Evolutionary conservation across 768 basidiomycete genomes (phyloP), one percentile per base, ranked within the genome.

Genomic region (Harrya chromipes): DNA sequence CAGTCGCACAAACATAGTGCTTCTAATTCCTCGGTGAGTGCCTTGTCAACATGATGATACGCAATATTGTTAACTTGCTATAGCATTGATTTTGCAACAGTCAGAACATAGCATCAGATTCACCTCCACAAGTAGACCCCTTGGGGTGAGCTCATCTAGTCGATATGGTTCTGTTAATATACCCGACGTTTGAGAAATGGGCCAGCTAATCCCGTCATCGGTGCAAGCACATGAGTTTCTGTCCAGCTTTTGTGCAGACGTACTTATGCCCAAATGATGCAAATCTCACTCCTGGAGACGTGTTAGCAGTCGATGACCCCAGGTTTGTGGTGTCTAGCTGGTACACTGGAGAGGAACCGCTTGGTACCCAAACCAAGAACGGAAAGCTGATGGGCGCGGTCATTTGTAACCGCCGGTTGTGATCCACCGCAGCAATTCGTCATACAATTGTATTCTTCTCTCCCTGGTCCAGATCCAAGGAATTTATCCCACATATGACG

Each of bases 351-450:
- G 42, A 73, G 75, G 72, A 80, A 76, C 78, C 72, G 72, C 61
- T 56, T 60, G 55, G 49, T 51, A 53, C 52, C 58, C 59, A 60
- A 55, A 74, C 69, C 74, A 74, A 81, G 79, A 81, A 81, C 79
- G 79, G 79, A 80, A 77, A 80, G 74, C 79, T 81, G 79, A 81
- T 66, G 69, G 66, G 64, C 49, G 51, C 16, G 20, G 14, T 17
- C 33, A 4, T 33, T 16, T 33, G 33, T 16, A 33, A 33, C 33
- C 33, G 16, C 33, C 33, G 16, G 29, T 29, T 29, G 29, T 29
- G 29, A 10, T 29, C 8, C 26, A 13, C 29, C 29, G 12, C 12
- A 13, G 12, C 12, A 10, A 29, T 26, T 26, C 26, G 26, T 26
- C 26, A 8, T 8, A 9, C 26, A 26, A 6, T 26, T 3, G 26